phyloP scores from a whole-genome alignment of 140 eudicot species.

The Erigeron philadelphicus region DNA sequence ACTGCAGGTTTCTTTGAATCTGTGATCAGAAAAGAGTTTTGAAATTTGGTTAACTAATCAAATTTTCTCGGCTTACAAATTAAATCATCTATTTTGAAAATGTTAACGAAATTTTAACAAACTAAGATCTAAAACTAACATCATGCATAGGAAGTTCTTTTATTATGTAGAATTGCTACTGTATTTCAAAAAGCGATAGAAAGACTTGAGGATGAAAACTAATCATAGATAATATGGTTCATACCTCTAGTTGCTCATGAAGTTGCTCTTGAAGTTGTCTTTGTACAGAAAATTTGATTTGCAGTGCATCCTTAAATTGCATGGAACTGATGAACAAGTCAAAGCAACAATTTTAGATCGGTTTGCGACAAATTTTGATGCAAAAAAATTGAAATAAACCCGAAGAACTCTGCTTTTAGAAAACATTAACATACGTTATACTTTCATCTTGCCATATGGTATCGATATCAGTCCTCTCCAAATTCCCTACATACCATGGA shows the following conservation, averaged over 20 bases:
- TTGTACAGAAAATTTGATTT: conserved; percentile 72
- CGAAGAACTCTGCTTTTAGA: not conserved
- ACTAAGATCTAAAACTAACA: too few species aligned
- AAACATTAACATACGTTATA: conserved; percentile 39
- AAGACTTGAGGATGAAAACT: not conserved
- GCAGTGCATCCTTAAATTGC: conserved; percentile 66
- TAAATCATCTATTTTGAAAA: not conserved
- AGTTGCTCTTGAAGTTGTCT: conserved; percentile 87
- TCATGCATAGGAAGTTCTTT: too few species aligned
- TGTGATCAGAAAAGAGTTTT: conserved; percentile 14
- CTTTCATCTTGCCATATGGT: conserved; percentile 43
- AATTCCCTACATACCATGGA: conserved; percentile 29
- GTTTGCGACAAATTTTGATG: not conserved
- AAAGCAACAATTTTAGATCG: not conserved
- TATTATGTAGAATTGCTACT: not conserved
- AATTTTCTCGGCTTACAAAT: conserved; percentile 6
- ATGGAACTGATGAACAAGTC: not conserved
- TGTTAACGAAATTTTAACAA: too few species aligned
- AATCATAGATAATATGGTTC: not conserved
- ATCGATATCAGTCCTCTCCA: conserved; percentile 30
- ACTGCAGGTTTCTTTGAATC: conserved; percentile 58
- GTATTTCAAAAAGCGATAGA: not conserved
- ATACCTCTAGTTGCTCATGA: conserved; percentile 86
- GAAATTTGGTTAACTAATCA: not conserved
- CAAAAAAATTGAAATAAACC: not conserved